Conservation (phyloP, 495 filamentous ascomycete genomes). For the Bryoglossum gracile region DNA sequence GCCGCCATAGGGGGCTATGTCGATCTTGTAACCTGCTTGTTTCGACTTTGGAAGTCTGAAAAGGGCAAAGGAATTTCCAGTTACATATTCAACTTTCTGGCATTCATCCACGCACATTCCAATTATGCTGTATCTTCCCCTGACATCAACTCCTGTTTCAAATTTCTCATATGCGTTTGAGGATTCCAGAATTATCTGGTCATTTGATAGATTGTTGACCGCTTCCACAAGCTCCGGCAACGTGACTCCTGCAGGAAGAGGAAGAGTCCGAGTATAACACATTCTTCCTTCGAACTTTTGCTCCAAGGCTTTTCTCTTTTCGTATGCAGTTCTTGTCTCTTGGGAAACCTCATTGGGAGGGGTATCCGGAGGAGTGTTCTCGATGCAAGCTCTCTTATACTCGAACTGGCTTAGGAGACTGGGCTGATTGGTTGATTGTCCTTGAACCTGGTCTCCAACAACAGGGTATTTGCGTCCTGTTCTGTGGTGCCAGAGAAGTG, state of each 20-base stretch:
- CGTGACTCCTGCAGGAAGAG: neutral
- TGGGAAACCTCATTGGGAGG: neutral
- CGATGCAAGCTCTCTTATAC: neutral
- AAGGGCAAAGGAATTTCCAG: conserved; percentile 29
- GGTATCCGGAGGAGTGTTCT: neutral
- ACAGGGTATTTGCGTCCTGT: conserved; percentile 5
- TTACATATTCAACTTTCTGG: conserved; percentile 46
- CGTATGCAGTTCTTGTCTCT: neutral
- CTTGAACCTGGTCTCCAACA: neutral
- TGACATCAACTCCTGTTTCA: conserved; percentile 27
- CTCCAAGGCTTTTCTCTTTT: neutral
- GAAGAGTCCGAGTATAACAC: conserved; percentile 10
- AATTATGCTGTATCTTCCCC: conserved; percentile 62
- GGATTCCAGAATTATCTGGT: conserved; percentile 23
- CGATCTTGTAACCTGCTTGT: too few species aligned
- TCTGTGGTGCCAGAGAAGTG: conserved; percentile 44
- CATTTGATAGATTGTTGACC: conserved; percentile 7
- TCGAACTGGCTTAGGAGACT: conserved; percentile 22
- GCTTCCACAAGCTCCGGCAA: conserved; percentile 14
- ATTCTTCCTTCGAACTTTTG: neutral
- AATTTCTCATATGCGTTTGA: conserved; percentile 18
- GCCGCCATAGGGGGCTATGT: conserved; percentile 26
- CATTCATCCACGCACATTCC: conserved; percentile 48
- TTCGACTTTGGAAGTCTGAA: neutral
- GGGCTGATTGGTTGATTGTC: conserved; percentile 10